A percentile compares a stretch with the other conserved stretches of the same genome.
Evolutionary conservation across 768 basidiomycete genomes (phyloP).

Genomic region (Phaffia tasmanica): DNA sequence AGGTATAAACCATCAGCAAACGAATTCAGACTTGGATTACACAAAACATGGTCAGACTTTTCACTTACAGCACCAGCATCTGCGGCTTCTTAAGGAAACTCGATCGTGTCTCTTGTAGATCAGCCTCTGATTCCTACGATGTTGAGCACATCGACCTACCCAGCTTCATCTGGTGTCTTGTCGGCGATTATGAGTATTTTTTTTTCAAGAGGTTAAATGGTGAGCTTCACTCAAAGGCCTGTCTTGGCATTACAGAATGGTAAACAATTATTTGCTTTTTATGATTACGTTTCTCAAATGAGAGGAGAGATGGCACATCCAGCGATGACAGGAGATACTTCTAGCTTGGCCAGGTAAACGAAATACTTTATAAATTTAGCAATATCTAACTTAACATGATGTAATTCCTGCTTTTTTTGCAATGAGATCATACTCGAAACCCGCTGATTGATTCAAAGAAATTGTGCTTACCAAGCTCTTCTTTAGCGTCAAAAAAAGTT

Average conservation of each 20-base stretch:
- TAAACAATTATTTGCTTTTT: not conserved
- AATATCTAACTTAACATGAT: constrained; percentile 45
- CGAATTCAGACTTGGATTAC: not conserved
- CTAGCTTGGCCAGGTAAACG: constrained; percentile 52
- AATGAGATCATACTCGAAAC: too few relatives aligned
- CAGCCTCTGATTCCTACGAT: constrained; percentile 65
- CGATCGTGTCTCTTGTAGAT: constrained; percentile 71
- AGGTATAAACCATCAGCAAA: not conserved
- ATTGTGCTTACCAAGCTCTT: too few relatives aligned
- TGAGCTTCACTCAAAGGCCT: constrained; percentile 76
- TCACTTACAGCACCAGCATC: constrained; percentile 56
- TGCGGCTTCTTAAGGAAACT: constrained; percentile 64
- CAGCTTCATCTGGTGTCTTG: constrained; percentile 57
- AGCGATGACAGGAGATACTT: constrained; percentile 59
- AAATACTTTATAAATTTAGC: constrained; percentile 59
- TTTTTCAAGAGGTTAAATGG: constrained; percentile 61
- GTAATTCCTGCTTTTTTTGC: too few relatives aligned
- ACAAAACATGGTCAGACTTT: too few relatives aligned
- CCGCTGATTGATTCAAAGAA: too few relatives aligned
- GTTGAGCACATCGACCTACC: constrained; percentile 51
- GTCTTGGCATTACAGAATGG: not conserved
- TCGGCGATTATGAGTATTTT: constrained; percentile 56
- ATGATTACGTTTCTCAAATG: not conserved
- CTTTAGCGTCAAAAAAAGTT: too few relatives aligned
- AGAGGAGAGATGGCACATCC: constrained; percentile 32